These are phyloP conservation scores for Mucuna pruriens DNA, from an alignment of 306 rosid genomes.

Conservation along the genomic window DNA sequence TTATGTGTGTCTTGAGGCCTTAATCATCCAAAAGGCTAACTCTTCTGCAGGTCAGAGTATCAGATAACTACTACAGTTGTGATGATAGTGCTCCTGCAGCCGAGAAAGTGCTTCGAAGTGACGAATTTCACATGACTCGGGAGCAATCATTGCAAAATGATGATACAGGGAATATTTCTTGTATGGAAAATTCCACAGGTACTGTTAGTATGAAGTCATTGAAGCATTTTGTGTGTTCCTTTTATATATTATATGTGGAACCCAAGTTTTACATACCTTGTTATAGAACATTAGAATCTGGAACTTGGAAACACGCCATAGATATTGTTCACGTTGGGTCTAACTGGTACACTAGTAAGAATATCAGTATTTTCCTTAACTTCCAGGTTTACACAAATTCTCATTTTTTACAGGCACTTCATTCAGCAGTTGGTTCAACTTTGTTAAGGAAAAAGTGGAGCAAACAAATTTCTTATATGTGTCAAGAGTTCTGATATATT, in stretches of 20 bases:
- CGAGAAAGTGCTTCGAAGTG: constrained; percentile 40
- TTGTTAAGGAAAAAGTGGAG: constrained; percentile 49
- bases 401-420: constrained; percentile 47
- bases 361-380: background rate
- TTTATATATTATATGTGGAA: constrained; percentile 4
- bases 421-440: constrained; percentile 41
- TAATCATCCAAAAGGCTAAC: constrained; percentile 6
- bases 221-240: background rate
- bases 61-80: constrained; percentile 63
- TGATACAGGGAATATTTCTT: constrained; percentile 28
- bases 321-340: background rate
- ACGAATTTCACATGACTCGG: constrained; percentile 28
- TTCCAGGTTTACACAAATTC: background rate
- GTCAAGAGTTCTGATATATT: constrained; percentile 49
- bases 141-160: constrained; percentile 40
- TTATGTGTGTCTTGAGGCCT: background rate
- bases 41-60: constrained; percentile 50
- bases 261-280: background rate
- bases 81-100: constrained; percentile 51
- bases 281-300: background rate
- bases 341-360: background rate
- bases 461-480: constrained; percentile 46
- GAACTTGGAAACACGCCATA: background rate
- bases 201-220: constrained; percentile 9
- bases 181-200: constrained; percentile 57